Evolutionary conservation across 371 early-diverging fungal species (phyloP), one percentile per base, ranked within the genome.

Genomic region (Sporodiniella umbellata): DNA sequence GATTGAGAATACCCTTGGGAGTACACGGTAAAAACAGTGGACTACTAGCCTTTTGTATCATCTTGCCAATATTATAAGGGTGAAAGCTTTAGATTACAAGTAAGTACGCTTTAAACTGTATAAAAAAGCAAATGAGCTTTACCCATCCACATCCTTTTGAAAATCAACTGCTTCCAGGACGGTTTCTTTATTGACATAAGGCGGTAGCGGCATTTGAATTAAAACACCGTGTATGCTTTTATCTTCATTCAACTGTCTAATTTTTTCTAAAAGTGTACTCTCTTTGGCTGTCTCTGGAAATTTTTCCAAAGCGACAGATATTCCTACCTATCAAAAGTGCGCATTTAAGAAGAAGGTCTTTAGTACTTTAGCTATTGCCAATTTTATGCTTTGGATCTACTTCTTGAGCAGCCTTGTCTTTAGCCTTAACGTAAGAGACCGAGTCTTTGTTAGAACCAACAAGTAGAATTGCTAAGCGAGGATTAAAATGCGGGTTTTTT

Each of bases 121-220:
- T n/a, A n/a, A n/a, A n/a, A n/a, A n/a, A n/a, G n/a, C n/a, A n/a
- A n/a, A n/a, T n/a, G n/a, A n/a, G 24, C 46, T 58, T 56, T 80
- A 87, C 81, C 98, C 98, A 69, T 98, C 98, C 10, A 98, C 96
- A 68, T 98, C 98, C 69, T 96, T 98, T 59, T 78, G 69, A 8
- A 83, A 79, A 59, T 82, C 77, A 54, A 98, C 89, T 18, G 91
- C 82, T 57, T 95, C 92, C 18, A 90, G 86, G 22, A 95, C 79
- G 14, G 70, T 75, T 45, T 69, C 71, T 56, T 93, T 91, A 60
- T 84, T 81, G 48, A 95, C 74, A 52, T 86, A 86, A 8, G 67
- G 59, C 15, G 96, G 94, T n/a, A 96, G 71, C 14, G 98, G 98
- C 61, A 95, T 77, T 70, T 98, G 98, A 37, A 98, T 93, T 4